These are phyloP conservation scores for Echria macrotheca DNA, from an alignment of 495 filamentous ascomycete genomes.

Conservation along the genomic window DNA sequence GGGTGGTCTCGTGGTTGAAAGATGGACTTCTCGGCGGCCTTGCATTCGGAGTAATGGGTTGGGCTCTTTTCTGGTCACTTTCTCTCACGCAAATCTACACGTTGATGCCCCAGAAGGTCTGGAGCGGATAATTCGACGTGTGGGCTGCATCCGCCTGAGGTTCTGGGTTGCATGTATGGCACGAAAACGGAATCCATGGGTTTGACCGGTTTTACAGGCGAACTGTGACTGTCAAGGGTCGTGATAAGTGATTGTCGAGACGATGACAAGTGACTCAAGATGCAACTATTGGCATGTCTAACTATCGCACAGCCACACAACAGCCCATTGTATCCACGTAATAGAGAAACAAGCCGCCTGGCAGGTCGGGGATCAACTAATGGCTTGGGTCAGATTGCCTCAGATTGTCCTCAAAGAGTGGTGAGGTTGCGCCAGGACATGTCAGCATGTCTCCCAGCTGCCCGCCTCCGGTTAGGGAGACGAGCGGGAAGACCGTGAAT, in stretches of 20 bases:
- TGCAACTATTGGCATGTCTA: too few relatives aligned
- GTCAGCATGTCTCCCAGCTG: conserved; percentile 42
- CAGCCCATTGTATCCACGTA: too few relatives aligned
- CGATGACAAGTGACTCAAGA: too few relatives aligned
- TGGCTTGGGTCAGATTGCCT: conserved; percentile 50
- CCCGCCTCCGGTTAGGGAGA: neutral
- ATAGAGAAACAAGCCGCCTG: conserved; percentile 11
- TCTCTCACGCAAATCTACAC: conserved; percentile 33
- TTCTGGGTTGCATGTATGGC: conserved; percentile 45
- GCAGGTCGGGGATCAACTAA: conserved; percentile 30
- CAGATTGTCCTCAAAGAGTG: conserved; percentile 51
- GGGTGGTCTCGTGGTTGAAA: conserved; percentile 31
- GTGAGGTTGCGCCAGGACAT: conserved; percentile 53
- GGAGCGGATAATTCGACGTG: conserved; percentile 19
- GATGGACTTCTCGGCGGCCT: conserved; percentile 41
- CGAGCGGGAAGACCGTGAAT: conserved; percentile 33
- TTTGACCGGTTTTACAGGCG: conserved; percentile 28
- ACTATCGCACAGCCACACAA: too few relatives aligned
- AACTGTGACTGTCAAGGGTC: conserved; percentile 6
- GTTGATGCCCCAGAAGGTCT: conserved; percentile 19
- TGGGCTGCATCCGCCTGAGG: conserved; percentile 20
- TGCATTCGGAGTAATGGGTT: conserved; percentile 54
- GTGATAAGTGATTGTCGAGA: conserved; percentile 5
- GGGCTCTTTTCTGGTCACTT: conserved; percentile 47
- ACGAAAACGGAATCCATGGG: conserved; percentile 54